Evolutionary conservation across 1,284 basidiomycete genomes (phyloP).

Genomic region (Athelia psychrophila): DNA sequence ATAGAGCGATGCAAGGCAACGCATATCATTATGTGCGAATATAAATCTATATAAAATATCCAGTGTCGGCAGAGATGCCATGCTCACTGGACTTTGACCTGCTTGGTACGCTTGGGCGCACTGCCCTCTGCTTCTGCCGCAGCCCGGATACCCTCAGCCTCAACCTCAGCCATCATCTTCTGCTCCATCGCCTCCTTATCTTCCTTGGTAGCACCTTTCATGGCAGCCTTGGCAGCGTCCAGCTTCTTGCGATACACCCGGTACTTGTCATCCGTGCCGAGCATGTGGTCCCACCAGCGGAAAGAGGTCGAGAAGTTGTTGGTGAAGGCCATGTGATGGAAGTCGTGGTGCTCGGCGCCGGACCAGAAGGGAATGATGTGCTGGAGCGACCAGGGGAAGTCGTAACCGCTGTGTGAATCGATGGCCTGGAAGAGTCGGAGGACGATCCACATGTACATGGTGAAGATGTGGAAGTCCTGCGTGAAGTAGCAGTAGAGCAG

Average conservation of each 20-base stretch:
- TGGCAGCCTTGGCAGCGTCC: conserved; percentile 51
- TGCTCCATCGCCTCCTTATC: conserved; percentile 55
- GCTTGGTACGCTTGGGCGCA: conserved; percentile 11
- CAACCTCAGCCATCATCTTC: conserved; percentile 58
- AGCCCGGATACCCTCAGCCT: conserved; percentile 69
- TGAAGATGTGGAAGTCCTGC: conserved; percentile 81
- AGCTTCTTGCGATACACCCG: conserved; percentile 69
- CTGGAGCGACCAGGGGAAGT: conserved; percentile 97
- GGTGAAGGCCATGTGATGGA: conserved; percentile 91
- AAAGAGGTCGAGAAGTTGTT: conserved; percentile 93
- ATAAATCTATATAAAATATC: too few species aligned
- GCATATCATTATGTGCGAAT: too few species aligned
- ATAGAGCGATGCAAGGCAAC: too few species aligned
- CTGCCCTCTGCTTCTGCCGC: conserved; percentile 55
- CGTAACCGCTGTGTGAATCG: conserved; percentile 96
- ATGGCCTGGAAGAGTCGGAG: conserved; percentile 97
- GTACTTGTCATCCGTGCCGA: conserved; percentile 88
- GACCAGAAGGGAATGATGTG: conserved; percentile 97
- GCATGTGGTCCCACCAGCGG: conserved; percentile 87
- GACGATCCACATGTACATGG: conserved; percentile 93
- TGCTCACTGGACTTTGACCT: conserved; percentile 1
- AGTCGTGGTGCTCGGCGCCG: conserved; percentile 97
- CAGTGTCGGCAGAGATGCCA: too few species aligned
- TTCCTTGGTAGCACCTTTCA: conserved; percentile 49
- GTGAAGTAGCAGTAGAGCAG: conserved; percentile 81